A percentile compares a stretch with the other conserved stretches of the same genome.
These are phyloP conservation scores for Heliosperma pusillum DNA, from an alignment of 148 eudicot genomes.

Conservation along the genomic window DNA sequence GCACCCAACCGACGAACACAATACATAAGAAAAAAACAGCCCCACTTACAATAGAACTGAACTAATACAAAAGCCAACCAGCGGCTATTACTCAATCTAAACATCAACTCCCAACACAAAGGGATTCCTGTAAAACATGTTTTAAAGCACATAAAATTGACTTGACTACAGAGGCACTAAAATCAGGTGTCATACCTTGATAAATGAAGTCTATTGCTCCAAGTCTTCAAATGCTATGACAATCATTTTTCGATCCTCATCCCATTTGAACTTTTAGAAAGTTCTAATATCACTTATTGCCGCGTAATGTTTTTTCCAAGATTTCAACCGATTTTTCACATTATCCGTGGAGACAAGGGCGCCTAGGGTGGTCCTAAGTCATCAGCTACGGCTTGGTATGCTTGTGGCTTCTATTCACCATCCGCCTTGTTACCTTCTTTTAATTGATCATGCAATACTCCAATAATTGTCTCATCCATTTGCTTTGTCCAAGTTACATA, in stretches of 20 bases:
- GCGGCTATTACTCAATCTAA: too few relatives aligned
- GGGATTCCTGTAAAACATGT: too few relatives aligned
- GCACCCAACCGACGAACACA: too few relatives aligned
- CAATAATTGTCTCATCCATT: neutral
- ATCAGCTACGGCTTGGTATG: neutral
- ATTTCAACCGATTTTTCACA: neutral
- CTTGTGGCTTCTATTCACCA: neutral
- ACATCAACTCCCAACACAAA: too few relatives aligned
- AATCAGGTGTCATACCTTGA: too few relatives aligned
- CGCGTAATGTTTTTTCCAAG: neutral
- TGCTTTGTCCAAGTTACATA: neutral
- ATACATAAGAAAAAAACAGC: too few relatives aligned
- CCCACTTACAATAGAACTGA: too few relatives aligned
- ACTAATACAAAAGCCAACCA: too few relatives aligned
- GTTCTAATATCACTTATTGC: neutral
- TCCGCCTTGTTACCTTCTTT: neutral
- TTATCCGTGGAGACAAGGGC: neutral
- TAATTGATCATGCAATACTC: neutral
- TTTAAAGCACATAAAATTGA: too few relatives aligned
- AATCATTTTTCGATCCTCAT: neutral
- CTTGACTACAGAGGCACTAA: too few relatives aligned
- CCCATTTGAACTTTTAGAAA: neutral
- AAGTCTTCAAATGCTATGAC: neutral
- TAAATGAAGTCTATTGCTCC: neutral
- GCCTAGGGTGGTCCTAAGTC: neutral